phyloP scores from a whole-genome alignment of 192 early-diverging fungal species.

The Paraglomus occultum region DNA sequence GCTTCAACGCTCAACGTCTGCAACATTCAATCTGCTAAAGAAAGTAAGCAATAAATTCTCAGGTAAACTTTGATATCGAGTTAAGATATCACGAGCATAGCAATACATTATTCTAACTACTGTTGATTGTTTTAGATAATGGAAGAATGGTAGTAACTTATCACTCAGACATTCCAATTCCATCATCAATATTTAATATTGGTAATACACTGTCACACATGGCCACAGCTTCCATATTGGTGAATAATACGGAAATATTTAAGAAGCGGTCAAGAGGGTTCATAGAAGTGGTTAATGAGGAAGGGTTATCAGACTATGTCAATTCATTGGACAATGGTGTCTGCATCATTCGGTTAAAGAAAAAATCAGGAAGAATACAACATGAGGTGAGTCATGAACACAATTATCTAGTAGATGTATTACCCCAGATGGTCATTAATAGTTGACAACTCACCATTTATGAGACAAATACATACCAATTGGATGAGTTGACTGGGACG shows the following conservation, averaged over 20 bases:
- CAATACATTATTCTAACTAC: neutral
- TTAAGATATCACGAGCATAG: neutral
- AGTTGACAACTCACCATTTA: neutral
- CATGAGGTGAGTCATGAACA: conserved; percentile 34
- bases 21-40: conserved; percentile 15
- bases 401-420: neutral
- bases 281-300: conserved; percentile 13
- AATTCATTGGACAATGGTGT: conserved; percentile 38
- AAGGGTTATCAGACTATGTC: conserved; percentile 32
- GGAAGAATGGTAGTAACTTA: conserved; percentile 36
- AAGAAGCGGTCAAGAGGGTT: conserved; percentile 28
- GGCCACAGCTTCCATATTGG: conserved; percentile 34
- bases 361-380: conserved; percentile 42
- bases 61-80: neutral
- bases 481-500: conserved; percentile 32
- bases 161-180: conserved; percentile 42
- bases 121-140: too few relatives aligned
- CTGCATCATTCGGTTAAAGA: conserved; percentile 41
- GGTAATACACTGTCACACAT: conserved; percentile 36
- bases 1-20: conserved; percentile 4
- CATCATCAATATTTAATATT: conserved; percentile 24
- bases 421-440: conserved; percentile 1
- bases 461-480: conserved; percentile 40
- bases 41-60: neutral
- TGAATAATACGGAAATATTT: conserved; percentile 37